These are phyloP conservation scores for Plasmodium inui DNA, from an alignment of 169 alveolate species.

Conservation along the genomic window DNA sequence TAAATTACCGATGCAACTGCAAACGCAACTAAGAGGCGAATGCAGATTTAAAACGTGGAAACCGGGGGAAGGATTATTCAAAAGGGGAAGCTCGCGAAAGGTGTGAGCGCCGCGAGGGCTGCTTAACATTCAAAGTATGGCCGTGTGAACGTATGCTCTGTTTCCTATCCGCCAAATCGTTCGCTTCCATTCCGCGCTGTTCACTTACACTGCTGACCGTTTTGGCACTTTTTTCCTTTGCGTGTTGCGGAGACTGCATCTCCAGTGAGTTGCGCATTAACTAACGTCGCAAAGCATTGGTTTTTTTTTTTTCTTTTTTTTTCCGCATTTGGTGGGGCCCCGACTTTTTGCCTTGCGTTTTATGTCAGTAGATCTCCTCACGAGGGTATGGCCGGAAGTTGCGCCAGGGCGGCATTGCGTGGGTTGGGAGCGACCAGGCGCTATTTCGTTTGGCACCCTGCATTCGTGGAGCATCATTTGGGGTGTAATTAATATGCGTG, in stretches of 20 bases:
- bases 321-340: background rate
- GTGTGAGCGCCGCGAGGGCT: background rate
- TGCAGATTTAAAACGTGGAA: background rate
- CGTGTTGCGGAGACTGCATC: background rate
- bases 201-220: background rate
- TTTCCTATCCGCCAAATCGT: background rate
- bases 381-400: background rate
- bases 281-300: background rate
- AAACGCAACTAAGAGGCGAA: background rate
- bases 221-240: background rate
- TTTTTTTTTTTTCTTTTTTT: slow-evolving; percentile 5
- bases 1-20: background rate
- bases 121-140: background rate
- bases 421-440: background rate
- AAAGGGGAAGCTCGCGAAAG: background rate
- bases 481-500: background rate
- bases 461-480: background rate
- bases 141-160: background rate
- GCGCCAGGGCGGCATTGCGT: background rate
- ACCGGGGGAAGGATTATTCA: background rate
- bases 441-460: background rate
- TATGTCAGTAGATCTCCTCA: background rate
- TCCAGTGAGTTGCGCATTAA: background rate
- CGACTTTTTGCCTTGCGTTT: background rate
- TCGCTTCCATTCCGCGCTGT: background rate